A percentile compares a stretch with the other conserved stretches of the same genome.
Evolutionary conservation across 352 stramenopile genomes (phyloP).

Genomic region (Stramenopiles sp.): DNA sequence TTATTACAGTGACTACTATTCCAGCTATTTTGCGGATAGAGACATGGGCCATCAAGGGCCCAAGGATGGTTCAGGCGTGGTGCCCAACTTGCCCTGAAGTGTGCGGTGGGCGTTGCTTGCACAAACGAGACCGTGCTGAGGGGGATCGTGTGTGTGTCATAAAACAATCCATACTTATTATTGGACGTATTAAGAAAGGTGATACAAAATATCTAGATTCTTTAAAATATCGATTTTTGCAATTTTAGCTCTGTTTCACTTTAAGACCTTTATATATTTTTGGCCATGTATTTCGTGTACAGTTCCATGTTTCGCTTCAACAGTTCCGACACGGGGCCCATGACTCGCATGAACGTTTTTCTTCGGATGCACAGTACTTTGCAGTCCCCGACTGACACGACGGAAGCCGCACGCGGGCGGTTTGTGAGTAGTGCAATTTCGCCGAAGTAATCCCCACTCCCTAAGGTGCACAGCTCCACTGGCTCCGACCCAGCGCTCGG

Average conservation of each 20-base stretch:
- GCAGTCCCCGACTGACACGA: constrained; percentile 22
- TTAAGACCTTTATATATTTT: constrained; percentile 60
- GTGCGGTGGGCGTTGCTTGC: no score
- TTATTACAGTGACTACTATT: neutral
- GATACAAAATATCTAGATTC: no score
- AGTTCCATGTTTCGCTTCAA: constrained; percentile 69
- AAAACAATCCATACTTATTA: no score
- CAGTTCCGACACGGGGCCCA: constrained; percentile 62
- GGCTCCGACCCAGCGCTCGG: neutral
- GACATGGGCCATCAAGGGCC: neutral
- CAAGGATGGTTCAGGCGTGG: no score
- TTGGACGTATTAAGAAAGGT: no score
- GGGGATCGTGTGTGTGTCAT: no score
- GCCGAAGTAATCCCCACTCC: constrained; percentile 29
- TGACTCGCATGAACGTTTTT: constrained; percentile 36
- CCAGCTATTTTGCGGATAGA: neutral
- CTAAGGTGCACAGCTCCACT: neutral
- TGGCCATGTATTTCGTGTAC: constrained; percentile 64
- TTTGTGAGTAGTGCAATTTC: constrained; percentile 27
- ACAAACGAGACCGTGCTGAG: no score
- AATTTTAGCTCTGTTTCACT: no score
- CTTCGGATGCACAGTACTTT: constrained; percentile 22
- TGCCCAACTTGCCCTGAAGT: no score
- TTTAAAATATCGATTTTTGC: no score
- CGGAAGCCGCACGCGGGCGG: constrained; percentile 17